These are phyloP conservation scores for Globisporangium alternatum DNA, from an alignment of 352 stramenopile genomes.

Conservation along the genomic window DNA sequence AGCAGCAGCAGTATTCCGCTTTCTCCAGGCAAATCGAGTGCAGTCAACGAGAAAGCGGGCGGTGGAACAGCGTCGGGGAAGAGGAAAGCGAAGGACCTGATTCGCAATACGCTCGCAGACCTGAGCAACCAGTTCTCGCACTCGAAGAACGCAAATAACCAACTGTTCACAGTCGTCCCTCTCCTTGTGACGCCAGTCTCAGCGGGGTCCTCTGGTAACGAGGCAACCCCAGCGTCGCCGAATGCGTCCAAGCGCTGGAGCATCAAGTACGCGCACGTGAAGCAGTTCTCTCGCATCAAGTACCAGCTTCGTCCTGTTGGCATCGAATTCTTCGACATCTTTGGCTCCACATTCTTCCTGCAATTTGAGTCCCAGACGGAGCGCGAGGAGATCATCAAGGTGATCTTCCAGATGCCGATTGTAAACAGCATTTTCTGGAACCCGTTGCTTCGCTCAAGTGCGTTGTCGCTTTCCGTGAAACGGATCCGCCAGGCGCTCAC, in stretches of 20 bases:
- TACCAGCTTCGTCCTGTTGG: constrained; percentile 74
- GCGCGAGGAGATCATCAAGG: constrained; percentile 65
- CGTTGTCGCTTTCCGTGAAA: constrained; percentile 62
- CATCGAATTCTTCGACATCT: constrained; percentile 75
- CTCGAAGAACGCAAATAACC: constrained; percentile 30
- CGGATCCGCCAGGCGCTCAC: constrained; percentile 63
- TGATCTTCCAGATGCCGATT: constrained; percentile 78
- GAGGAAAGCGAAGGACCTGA: constrained; percentile 51
- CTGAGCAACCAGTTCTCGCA: constrained; percentile 40
- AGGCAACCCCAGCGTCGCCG: neutral
- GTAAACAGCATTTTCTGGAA: constrained; percentile 83
- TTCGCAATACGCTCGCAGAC: constrained; percentile 52
- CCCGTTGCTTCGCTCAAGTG: constrained; percentile 57
- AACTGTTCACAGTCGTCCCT: constrained; percentile 51
- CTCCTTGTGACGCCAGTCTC: constrained; percentile 9
- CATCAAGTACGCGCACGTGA: constrained; percentile 63
- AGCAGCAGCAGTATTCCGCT: constrained; percentile 13
- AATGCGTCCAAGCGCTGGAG: constrained; percentile 41
- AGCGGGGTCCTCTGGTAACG: neutral
- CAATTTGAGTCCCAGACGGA: constrained; percentile 54
- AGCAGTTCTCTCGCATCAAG: constrained; percentile 77
- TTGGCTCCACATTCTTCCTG: constrained; percentile 66
- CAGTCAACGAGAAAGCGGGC: neutral
- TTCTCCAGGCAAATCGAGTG: constrained; percentile 21
- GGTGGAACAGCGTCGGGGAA: constrained; percentile 16